Percentiles rank a stretch among this genome's conserved stretches.
phyloP scores from a whole-genome alignment of 768 basidiomycete genomes.

The Hygrocybe coccinea region DNA sequence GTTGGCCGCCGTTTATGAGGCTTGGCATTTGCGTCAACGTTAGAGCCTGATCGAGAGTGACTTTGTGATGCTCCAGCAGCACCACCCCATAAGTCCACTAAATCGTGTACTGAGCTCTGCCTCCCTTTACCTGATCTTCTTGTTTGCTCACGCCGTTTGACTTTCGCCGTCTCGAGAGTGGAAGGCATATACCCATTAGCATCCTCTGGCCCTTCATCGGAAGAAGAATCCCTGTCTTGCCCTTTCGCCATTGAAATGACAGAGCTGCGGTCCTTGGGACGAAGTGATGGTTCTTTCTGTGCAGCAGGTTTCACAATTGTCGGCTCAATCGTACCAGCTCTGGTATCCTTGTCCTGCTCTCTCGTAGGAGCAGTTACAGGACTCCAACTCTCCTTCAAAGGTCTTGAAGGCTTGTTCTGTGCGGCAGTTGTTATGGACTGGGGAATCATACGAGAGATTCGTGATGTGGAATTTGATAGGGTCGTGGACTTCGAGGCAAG shows the following conservation, averaged over 20 bases:
- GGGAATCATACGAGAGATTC: not conserved
- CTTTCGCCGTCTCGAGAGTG: conserved; percentile 15
- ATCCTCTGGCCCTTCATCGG: conserved; percentile 56
- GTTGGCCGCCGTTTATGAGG: conserved; percentile 2
- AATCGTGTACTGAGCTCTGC: conserved; percentile 79
- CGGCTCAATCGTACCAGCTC: not conserved
- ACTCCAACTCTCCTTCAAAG: too few species aligned
- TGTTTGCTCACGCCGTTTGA: conserved; percentile 25
- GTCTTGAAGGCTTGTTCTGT: conserved; percentile 9
- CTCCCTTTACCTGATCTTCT: conserved; percentile 42
- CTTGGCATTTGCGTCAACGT: not conserved
- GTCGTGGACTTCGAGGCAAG: conserved; percentile 10
- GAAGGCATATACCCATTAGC: conserved; percentile 26
- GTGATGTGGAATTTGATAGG: not conserved
- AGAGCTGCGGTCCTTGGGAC: conserved; percentile 51
- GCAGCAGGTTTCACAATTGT: not conserved
- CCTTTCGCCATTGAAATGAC: conserved; percentile 22
- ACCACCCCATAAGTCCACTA: conserved; percentile 77
- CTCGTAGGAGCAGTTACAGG: not conserved
- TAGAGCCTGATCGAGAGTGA: conserved; percentile 38
- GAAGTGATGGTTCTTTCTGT: not conserved
- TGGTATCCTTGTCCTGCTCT: not conserved
- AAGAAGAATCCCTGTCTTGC: conserved; percentile 41
- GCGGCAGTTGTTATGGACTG: conserved; percentile 5
- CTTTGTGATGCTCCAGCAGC: conserved; percentile 29